Percentiles rank a stretch among this genome's conserved stretches.
Evolutionary conservation across 352 stramenopile species (phyloP).

Genomic region (Vaucheria bursata): DNA sequence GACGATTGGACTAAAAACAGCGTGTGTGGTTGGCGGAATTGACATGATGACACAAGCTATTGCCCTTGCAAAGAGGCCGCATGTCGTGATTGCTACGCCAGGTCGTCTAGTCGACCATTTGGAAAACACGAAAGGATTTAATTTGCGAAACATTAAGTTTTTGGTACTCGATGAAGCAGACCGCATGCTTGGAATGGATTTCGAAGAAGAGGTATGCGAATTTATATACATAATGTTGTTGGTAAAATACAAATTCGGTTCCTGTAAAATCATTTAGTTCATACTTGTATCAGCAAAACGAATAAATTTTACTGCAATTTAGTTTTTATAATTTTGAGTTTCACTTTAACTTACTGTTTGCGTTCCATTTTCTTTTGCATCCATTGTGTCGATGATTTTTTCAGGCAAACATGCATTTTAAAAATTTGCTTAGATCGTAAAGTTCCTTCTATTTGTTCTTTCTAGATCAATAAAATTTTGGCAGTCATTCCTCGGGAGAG

Average conservation of each 20-base stretch:
- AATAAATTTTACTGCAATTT: too few species aligned
- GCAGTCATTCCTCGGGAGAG: slow-evolving; percentile 80
- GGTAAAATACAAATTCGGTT: not conserved
- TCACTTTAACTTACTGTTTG: too few species aligned
- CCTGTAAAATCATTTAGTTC: too few species aligned
- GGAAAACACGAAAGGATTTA: slow-evolving; percentile 92
- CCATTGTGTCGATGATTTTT: too few species aligned
- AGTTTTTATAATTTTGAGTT: too few species aligned
- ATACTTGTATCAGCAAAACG: too few species aligned
- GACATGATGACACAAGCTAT: slow-evolving; percentile 92
- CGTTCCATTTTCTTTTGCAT: too few species aligned
- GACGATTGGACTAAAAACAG: slow-evolving; percentile 73
- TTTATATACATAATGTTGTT: not conserved
- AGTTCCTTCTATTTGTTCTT: too few species aligned
- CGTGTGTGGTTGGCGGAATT: slow-evolving; percentile 86
- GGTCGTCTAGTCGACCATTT: slow-evolving; percentile 84
- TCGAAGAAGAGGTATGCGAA: slow-evolving; percentile 33
- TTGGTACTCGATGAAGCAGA: slow-evolving; percentile 80
- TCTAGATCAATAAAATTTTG: slow-evolving; percentile 95
- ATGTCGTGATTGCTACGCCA: slow-evolving; percentile 85
- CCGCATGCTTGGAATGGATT: slow-evolving; percentile 82
- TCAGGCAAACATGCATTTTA: too few species aligned
- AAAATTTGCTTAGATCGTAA: too few species aligned
- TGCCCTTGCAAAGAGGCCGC: slow-evolving; percentile 87
- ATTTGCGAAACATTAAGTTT: slow-evolving; percentile 68